These are phyloP conservation scores for Pseudevernia furfuracea DNA, from an alignment of 495 filamentous ascomycete genomes.

Conservation along the genomic window DNA sequence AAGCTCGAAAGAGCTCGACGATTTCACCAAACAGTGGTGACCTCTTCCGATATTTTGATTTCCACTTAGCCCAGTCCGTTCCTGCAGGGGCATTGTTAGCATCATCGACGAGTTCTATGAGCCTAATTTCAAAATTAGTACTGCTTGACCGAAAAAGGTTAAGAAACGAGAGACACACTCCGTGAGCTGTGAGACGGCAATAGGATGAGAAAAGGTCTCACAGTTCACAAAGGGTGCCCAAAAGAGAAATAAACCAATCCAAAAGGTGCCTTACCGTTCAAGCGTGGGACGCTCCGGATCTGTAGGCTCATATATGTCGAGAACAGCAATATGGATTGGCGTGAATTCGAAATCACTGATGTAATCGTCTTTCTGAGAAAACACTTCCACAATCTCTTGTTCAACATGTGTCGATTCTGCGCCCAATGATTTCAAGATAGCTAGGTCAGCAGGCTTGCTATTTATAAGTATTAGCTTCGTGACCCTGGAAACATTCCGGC, in stretches of 20 bases:
- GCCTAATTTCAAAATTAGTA: conserved; percentile 9
- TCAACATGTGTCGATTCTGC: conserved; percentile 11
- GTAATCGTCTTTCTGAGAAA: conserved; percentile 20
- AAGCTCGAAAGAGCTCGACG: conserved; percentile 18
- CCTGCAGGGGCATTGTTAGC: conserved; percentile 16
- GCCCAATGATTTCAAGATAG: conserved; percentile 15
- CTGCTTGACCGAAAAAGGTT: neutral
- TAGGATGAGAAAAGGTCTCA: neutral
- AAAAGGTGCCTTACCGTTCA: conserved; percentile 14
- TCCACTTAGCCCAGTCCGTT: conserved; percentile 21
- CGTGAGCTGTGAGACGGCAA: neutral
- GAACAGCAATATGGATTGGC: conserved; percentile 15
- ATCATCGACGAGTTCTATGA: conserved; percentile 16
- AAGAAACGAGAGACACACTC: neutral
- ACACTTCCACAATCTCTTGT: conserved; percentile 17
- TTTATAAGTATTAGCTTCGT: neutral
- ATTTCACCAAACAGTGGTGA: conserved; percentile 15
- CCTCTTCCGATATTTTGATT: conserved; percentile 16
- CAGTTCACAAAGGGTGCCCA: neutral
- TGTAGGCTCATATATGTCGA: conserved; percentile 18
- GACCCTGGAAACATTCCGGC: neutral
- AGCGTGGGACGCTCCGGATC: conserved; percentile 15
- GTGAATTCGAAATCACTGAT: conserved; percentile 18
- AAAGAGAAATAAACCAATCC: neutral
- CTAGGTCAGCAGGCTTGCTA: conserved; percentile 18